Base-by-base conservation (phyloP, 2,329 filamentous ascomycete species). In the Parastagonospora avenae region DNA sequence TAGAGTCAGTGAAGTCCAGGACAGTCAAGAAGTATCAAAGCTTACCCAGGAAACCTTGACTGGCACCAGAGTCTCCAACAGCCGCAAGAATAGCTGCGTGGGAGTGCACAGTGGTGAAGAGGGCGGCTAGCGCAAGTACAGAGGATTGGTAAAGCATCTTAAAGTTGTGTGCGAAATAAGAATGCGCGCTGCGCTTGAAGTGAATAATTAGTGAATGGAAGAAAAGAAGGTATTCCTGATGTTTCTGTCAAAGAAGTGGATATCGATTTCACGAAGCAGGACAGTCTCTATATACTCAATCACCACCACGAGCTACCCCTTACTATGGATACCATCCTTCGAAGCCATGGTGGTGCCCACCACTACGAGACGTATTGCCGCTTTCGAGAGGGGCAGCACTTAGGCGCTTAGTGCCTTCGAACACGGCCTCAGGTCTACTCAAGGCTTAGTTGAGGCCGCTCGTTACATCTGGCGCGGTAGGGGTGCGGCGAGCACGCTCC, bases 11-110 rank as follows among this genome's bases (percentile, higher is more conserved):
- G 19, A 24, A 24, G 19, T 8, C 30, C 4, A 33, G 6, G 9
- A 24, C 11, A 10, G 19, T 35, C 19, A 6, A 10, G 24, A 27
- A 8, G 12, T 27, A 16, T 16, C 9, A 29, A 7, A 24, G 16
- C 42, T 16, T 58, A 66, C 60, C 64, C 30, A 66, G 48, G 58
- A 73, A 73, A 28, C 70, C 70, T 54, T 71, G 69, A 46, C 68
- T 69, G 37, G 50, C 38, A 12, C 67, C 69, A 14, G 39, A 42
- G 37, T 70, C 62, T 16, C 70, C 70, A 15, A 66, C 59, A 9
- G 66, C 70, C 1, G 56, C 50, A 15, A 70, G 53, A 42, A 73
- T 65, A 42, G 60, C 67, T 11, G 68, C 68, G 48, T 73, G 70
- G 14, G 66, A 65, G 39, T 66, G 60, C 6, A 67, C 68, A 28